phyloP scores from a whole-genome alignment of 345 rosid genomes.

The Atalantia buxifolia region DNA sequence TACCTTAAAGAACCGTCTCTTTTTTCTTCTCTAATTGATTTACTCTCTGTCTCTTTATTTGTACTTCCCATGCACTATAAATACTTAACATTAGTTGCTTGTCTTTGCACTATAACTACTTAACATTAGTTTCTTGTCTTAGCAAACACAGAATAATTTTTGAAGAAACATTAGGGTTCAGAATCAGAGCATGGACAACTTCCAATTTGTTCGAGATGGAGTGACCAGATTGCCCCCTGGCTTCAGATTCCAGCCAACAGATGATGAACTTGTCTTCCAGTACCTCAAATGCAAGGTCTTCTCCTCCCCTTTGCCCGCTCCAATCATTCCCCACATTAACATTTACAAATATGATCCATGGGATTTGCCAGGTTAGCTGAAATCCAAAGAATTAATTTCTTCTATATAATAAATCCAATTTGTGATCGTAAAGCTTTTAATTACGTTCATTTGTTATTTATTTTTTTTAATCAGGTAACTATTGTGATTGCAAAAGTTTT shows the following conservation, averaged over 20 bases:
- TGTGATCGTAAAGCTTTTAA: too few species aligned
- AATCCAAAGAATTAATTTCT: too few species aligned
- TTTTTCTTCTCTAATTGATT: slow-evolving; percentile 6
- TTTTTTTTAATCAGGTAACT: slow-evolving; percentile 29
- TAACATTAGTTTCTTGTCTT: neutral
- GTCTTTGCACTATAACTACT: slow-evolving; percentile 15
- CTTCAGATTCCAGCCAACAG: slow-evolving; percentile 70
- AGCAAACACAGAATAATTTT: neutral
- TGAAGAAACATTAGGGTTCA: neutral
- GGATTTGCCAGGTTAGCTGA: slow-evolving; percentile 60
- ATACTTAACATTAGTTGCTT: slow-evolving; percentile 5
- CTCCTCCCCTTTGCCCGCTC: slow-evolving; percentile 50
- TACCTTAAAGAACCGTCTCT: neutral
- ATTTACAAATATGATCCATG: slow-evolving; percentile 65
- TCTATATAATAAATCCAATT: too few species aligned
- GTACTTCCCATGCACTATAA: slow-evolving; percentile 14
- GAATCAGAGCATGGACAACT: slow-evolving; percentile 25
- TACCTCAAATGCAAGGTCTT: slow-evolving; percentile 59
- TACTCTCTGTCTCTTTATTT: slow-evolving; percentile 8
- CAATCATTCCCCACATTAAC: slow-evolving; percentile 58
- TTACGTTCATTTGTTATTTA: neutral
- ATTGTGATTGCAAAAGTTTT: too few species aligned
- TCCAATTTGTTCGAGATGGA: slow-evolving; percentile 37
- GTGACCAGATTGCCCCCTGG: slow-evolving; percentile 62
- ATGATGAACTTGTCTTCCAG: slow-evolving; percentile 69